Percentiles rank a stretch among this genome's conserved stretches.
phyloP scores from a whole-genome alignment of 345 rosid genomes.

The Bretschneidera sinensis region DNA sequence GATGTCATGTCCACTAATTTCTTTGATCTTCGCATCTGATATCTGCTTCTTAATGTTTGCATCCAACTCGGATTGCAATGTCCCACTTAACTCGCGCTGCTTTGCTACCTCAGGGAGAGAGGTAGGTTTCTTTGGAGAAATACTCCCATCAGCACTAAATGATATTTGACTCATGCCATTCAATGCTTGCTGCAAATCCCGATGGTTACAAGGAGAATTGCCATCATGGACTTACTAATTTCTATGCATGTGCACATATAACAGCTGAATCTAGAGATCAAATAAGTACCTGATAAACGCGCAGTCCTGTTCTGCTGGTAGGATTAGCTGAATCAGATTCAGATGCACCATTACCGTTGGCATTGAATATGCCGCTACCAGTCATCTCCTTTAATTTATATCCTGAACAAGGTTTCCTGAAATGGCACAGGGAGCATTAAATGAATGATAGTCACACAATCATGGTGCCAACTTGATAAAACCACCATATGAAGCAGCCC shows the following conservation, averaged over 20 bases:
- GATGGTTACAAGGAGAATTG: conserved; percentile 6
- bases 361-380: conserved; percentile 74
- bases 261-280: conserved; percentile 6
- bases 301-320: conserved; percentile 47
- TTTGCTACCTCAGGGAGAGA: conserved; percentile 75
- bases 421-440: conserved; percentile 2
- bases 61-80: conserved; percentile 55
- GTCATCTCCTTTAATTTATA: conserved; percentile 81
- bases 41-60: conserved; percentile 59
- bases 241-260: background rate
- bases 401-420: conserved; percentile 82
- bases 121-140: conserved; percentile 72
- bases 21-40: conserved; percentile 74
- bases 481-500: background rate
- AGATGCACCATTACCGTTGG: conserved; percentile 31
- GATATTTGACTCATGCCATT: conserved; percentile 84
- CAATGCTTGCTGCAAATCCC: conserved; percentile 56
- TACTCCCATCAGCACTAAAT: conserved; percentile 58
- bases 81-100: conserved; percentile 78
- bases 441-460: background rate
- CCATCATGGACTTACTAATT: background rate
- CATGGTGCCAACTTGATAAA: background rate
- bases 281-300: conserved; percentile 55
- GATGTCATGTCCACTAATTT: conserved; percentile 84
- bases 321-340: conserved; percentile 46